Base-by-base conservation (phyloP, 768 basidiomycete genomes). In the Hericium erinaceus region DNA sequence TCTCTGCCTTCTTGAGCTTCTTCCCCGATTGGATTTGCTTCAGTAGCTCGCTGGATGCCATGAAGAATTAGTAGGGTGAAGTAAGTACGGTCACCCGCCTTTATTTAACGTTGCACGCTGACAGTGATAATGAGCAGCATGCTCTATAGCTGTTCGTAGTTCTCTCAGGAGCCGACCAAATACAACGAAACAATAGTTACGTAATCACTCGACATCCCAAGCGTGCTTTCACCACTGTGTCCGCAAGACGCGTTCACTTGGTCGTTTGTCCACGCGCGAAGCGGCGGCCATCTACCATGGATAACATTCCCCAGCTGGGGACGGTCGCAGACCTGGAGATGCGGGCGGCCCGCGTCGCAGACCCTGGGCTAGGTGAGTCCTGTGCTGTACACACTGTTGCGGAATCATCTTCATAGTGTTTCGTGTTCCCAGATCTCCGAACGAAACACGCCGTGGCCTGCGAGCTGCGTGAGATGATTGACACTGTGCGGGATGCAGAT, bases 1-100 rank as follows among this genome's bases (percentile, higher is more conserved):
- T 95, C 56, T 80, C 79, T 4, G 89, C 74, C 70, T 94, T 95
- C 75, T 86, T 93, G 56, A 97, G 77, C 58, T 58, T 80, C 72
- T 80, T 92, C 28, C 93, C 92, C 0, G 85, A 79, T 71, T 93
- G 91, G 40, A 93, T 93, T 65, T 89, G 83, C 59, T 84, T 80
- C 59, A 94, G 72, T 44, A 93, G 78, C 61, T 87, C 90, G 64
- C 78, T 78, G 37, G 84, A 85, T 5, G 86, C 85, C 89, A 91
- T 90, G 16, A 50, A 57, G 44, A 46, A 46, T 46, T 46, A 20
- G 20, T 3, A 8, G n/a, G 44, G 44, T 6, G 4, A 46, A 33
- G 33, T 33, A 33, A 33, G 33, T 33, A 2, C 9, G 33, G 33
- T 33, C 33, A 33, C 33, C 33, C 33, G 33, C 33, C 33, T 33